These are phyloP conservation scores for Taphrina betulina DNA, from an alignment of 1,139 yeast species.

Conservation along the genomic window DNA sequence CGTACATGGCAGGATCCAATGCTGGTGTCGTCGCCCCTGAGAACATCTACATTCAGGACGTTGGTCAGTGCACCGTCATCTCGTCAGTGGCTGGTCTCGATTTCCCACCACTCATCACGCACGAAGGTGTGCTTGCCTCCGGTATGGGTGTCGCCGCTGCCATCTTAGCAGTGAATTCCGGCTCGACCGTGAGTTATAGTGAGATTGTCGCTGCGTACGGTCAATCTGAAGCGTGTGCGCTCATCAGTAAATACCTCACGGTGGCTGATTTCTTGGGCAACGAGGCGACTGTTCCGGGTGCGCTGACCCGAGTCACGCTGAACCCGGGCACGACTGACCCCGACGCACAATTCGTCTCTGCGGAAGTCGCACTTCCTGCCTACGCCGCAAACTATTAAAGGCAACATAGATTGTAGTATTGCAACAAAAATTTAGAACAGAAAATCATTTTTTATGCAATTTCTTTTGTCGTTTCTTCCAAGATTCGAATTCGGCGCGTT, in stretches of 20 bases:
- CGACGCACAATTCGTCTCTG: conserved; percentile 11
- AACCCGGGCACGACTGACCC: conserved; percentile 1
- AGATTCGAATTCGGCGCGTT: conserved; percentile 31
- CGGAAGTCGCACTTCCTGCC: not conserved
- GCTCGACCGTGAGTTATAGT: conserved; percentile 1
- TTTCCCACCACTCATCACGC: conserved; percentile 27
- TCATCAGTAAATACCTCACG: conserved; percentile 4
- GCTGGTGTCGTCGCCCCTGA: conserved; percentile 2
- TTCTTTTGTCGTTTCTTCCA: conserved; percentile 17
- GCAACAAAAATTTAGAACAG: no score
- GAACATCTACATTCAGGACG: conserved; percentile 18
- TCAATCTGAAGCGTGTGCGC: conserved; percentile 6
- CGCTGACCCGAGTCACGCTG: conserved; percentile 6
- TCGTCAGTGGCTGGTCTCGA: not conserved
- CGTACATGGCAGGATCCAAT: conserved; percentile 11
- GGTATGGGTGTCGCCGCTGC: conserved; percentile 27
- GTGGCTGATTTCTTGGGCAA: conserved; percentile 15
- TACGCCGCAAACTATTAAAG: not conserved
- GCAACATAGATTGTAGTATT: no score
- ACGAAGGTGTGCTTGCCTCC: conserved; percentile 22
- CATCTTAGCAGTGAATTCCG: conserved; percentile 5
- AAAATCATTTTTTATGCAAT: no score
- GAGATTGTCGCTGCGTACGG: conserved; percentile 6
- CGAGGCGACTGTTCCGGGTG: conserved; percentile 22
- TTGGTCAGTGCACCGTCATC: conserved; percentile 1